Base-by-base conservation (phyloP, 805 yeast species). In the Starmerella bombi region DNA sequence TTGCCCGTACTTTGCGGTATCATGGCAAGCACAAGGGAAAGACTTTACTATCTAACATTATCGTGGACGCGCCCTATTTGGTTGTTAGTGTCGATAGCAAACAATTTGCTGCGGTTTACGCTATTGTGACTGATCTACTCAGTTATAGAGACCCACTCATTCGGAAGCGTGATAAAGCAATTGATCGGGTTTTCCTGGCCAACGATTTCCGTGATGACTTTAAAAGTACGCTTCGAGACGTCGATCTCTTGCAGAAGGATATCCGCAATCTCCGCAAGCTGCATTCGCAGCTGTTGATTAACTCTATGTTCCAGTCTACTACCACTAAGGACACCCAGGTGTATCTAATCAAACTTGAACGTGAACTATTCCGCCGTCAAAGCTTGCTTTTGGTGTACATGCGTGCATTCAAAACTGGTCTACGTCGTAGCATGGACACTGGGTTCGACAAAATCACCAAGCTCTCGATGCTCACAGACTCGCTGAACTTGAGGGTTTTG, bases 121-220 rank as follows among this genome's bases (percentile, higher is more conserved):
- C 71, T 14, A 72, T 85, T 29, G 64, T 71, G 1, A 66, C 73
- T 50, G 75, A 78, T 40, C 60, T 86, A 34, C 54, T 88, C 43
- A 65, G 82, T 25, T 83, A 82, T 54, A 65, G 73, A 5, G 94
- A 83, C 49, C 93, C 94, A 4, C 67, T 70, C 48, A 69, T 71
- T 33, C 72, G 73, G 45, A 62, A 64, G 27, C 56, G 78, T 32
- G 67, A 69, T 27, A 77, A 80, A 40, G 69, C 70, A 28, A 63
- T 82, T 23, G 77, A 76, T 41, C 77, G 79, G 48, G 61, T 84
- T 53, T 63, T 75, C 32, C 66, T 86, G 47, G 73, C 83, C 3
- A 71, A 80, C 23, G 86, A 83, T 54, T 70, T 80, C 55, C 30
- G 45, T 9, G 72, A 72, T 28, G 79, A 83, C 48, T 56, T 77